Evolutionary conservation across 768 basidiomycete species (phyloP), one percentile per base, ranked within the genome.

Genomic region (Lactarius deliciosus): DNA sequence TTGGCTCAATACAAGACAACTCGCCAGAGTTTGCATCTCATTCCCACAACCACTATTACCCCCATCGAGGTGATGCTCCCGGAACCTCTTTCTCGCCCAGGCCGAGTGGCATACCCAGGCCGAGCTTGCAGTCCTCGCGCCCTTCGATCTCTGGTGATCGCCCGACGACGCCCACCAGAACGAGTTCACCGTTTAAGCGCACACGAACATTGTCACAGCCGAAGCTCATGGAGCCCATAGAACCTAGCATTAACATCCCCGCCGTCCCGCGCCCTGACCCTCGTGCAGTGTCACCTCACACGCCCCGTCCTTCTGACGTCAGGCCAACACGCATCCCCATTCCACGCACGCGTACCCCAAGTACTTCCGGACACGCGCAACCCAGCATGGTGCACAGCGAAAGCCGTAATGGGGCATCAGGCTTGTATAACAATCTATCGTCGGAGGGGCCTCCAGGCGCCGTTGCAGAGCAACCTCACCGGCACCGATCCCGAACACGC

Each of bases 181-280:
- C 60, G 11, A 45, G 61, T 50, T 70, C 74, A 61, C 66, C 70
- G 53, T 70, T 72, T 64, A 83, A 79, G 69, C 88, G 88, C 63
- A 72, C 83, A 18, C 83, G 90, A 63, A 90, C 90, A 9, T 81
- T 85, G 64, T 90, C 89, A 28, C 84, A 85, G 71, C 88, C 87
- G 6, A 83, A 82, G 67, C 68, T 77, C 18, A 77, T 82, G 47
- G 82, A 85, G 56, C 58, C 73, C 20, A 72, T 82, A 45, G 82
- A 85, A 56, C 58, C 73, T 16, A 72, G 74, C 47, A 74, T 75
- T 43, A 71, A 74, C 47, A 74, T 75, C 40, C 74, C 77, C 60
- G 79, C 78, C 38, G 69, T 82, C 81, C 30, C 74, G 73, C 28
- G 70, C 71, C 61, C 57, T 68, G 62, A 56, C 60, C 69, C 65